phyloP scores from a whole-genome alignment of 306 rosid genomes.

The Amphicarpaea edgeworthii region DNA sequence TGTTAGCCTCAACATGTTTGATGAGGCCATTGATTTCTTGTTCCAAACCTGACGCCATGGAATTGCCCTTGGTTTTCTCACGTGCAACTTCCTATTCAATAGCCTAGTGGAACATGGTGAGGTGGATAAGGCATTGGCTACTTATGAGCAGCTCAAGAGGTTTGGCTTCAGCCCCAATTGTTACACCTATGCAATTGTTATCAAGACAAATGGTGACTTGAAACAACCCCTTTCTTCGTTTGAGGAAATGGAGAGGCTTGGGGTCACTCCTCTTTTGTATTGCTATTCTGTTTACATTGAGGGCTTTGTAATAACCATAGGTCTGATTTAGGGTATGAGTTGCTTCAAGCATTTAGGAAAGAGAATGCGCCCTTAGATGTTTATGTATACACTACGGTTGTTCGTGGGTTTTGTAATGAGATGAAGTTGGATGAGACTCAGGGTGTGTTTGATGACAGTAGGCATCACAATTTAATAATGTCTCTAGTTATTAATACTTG shows the following conservation, averaged over 20 bases:
- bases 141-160: constrained; percentile 69
- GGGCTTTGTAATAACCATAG: constrained; percentile 63
- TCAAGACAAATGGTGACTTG: constrained; percentile 75
- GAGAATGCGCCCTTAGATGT: constrained; percentile 53
- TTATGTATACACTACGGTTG: constrained; percentile 62
- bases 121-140: constrained; percentile 56
- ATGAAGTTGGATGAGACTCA: constrained; percentile 69
- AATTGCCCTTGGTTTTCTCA: constrained; percentile 60
- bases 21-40: constrained; percentile 70
- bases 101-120: constrained; percentile 60
- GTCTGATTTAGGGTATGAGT: constrained; percentile 65
- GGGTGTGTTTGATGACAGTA: constrained; percentile 58
- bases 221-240: constrained; percentile 57
- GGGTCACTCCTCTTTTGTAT: constrained; percentile 57
- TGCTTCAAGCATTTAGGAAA: constrained; percentile 60
- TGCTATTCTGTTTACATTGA: constrained; percentile 66
- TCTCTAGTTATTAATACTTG: background rate
- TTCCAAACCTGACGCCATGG: constrained; percentile 61
- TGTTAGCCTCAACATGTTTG: constrained; percentile 68
- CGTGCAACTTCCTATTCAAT: constrained; percentile 77
- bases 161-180: constrained; percentile 72
- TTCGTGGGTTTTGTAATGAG: constrained; percentile 82
- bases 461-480: too few relatives aligned
- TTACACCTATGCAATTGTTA: constrained; percentile 72
- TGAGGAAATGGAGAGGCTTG: constrained; percentile 72